Base-by-base conservation (phyloP, 2,329 filamentous ascomycete genomes). In the Talaromyces sp. region DNA sequence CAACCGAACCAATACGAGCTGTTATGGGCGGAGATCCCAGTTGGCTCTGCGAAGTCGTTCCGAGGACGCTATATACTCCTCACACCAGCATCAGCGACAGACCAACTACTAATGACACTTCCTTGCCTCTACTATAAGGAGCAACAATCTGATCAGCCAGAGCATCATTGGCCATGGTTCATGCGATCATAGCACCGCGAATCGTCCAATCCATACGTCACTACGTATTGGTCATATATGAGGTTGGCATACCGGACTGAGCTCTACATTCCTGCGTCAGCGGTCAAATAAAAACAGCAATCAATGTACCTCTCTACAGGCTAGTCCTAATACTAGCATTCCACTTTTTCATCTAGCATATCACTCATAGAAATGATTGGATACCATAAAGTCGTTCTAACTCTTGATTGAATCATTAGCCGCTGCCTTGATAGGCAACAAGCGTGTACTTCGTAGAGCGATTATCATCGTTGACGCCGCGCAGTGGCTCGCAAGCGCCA, bases 261-360 rank as follows among this genome's bases (percentile, higher is more conserved):
- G 14, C 37, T 57, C 37, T 57, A 33, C 61, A 63, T 63, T 63
- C 60, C 47, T 62, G 35, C 33, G 7, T 41, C 47, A 54, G 60
- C 19, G 43, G 11, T 27, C 31, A 16, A 62, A 52, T 43, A 19
- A 39, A 47, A 52, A 39, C n/a, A n/a, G 27, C 27, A 19, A 50
- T 60, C 41, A 35, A 60, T 60, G 50, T 54, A 33, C 27, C 27
- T 19, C 27, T 31, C 27, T 3, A 33, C 1, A 31, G 24, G 41
- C 58, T 48, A 27, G 43, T 19, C 2, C 45, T 33, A 13, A 27
- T 39, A 35, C 59, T 61, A 33, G 27, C 43, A 50, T 50, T 50
- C 45, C 45, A 16, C 22, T 7, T 45, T 10, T 39, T 24, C 31
- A 50, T 39, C 45, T 37, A 37, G 52, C 31, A 56, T 39, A 56